phyloP scores from a whole-genome alignment of 768 basidiomycete genomes.

The Lentinula sp. region DNA sequence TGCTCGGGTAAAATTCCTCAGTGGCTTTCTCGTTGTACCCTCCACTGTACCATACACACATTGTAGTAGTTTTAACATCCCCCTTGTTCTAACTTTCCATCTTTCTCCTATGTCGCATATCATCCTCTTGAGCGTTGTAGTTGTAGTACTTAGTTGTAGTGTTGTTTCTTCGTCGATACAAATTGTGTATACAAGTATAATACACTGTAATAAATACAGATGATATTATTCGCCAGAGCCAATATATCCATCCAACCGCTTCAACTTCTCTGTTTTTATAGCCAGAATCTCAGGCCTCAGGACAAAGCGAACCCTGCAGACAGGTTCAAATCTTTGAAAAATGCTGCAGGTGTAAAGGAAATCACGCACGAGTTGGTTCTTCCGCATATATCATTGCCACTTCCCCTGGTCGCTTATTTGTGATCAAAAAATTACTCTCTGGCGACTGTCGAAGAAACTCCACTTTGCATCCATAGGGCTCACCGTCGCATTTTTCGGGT shows the following conservation, averaged over 20 bases:
- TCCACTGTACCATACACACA: not conserved
- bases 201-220: not conserved
- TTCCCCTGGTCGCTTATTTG: not conserved
- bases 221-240: not conserved
- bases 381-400: not conserved
- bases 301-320: not conserved
- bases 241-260: too few relatives aligned
- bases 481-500: not conserved
- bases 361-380: not conserved
- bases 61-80: not conserved
- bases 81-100: not conserved
- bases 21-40: not conserved
- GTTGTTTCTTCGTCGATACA: not conserved
- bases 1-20: not conserved
- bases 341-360: not conserved
- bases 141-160: not conserved
- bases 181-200: not conserved
- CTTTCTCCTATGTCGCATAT: not conserved
- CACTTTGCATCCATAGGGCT: not conserved
- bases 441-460: not conserved
- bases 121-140: not conserved
- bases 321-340: not conserved
- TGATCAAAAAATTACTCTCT: not conserved
- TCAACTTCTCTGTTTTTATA: too few relatives aligned
- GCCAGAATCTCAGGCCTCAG: too few relatives aligned